These are phyloP conservation scores for Taphrina betulina DNA, from an alignment of 1,139 yeast species.

Conservation along the genomic window DNA sequence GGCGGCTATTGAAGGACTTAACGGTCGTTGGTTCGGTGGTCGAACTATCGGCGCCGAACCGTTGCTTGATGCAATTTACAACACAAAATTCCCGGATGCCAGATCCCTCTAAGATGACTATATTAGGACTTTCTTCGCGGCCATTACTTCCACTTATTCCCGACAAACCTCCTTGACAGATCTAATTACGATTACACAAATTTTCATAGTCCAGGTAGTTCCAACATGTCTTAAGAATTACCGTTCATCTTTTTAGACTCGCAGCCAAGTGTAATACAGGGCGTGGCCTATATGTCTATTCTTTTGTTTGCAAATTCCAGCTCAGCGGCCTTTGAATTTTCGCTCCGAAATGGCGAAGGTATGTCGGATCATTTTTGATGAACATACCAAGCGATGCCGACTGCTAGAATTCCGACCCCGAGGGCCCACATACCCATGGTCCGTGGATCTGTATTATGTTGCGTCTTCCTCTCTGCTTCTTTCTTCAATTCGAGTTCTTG, in stretches of 20 bases:
- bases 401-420: slow-evolving; percentile 11
- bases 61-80: slow-evolving; percentile 45
- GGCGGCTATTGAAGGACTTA: slow-evolving; percentile 44
- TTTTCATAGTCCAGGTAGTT: not conserved
- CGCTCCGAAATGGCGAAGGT: too few species aligned
- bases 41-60: slow-evolving; percentile 43
- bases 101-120: slow-evolving; percentile 15
- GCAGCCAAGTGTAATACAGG: too few species aligned
- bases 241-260: too few species aligned
- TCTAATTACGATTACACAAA: not conserved
- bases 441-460: not conserved
- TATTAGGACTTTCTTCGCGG: too few species aligned
- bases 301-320: too few species aligned
- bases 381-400: slow-evolving; percentile 13
- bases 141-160: too few species aligned
- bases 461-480: not conserved
- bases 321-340: too few species aligned
- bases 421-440: slow-evolving; percentile 3
- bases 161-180: too few species aligned
- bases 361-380: too few species aligned
- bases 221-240: too few species aligned
- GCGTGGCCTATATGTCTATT: too few species aligned
- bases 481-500: slow-evolving; percentile 1
- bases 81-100: slow-evolving; percentile 36
- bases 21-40: slow-evolving; percentile 48